Evolutionary conservation across 495 filamentous ascomycete species (phyloP).

Genomic region (Schizothecium vesticola): DNA sequence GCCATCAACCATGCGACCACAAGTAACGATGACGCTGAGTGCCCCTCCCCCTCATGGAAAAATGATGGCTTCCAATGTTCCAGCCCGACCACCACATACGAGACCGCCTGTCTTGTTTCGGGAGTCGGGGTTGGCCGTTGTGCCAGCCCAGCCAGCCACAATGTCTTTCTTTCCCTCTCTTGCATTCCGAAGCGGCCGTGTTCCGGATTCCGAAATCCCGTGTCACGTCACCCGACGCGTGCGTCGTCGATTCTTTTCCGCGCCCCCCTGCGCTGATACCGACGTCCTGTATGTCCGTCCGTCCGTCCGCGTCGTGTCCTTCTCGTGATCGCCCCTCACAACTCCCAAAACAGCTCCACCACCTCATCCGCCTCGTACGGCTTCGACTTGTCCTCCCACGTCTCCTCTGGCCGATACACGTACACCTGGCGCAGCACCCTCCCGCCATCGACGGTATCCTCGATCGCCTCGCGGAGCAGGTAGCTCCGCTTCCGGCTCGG

Average conservation of each 20-base stretch:
- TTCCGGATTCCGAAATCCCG: no score
- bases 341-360: slow-evolving; percentile 31
- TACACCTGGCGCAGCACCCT: slow-evolving; percentile 26
- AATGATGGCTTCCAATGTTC: background rate
- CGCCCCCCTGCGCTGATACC: no score
- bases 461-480: slow-evolving; percentile 14
- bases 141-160: background rate
- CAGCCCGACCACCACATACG: background rate
- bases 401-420: slow-evolving; percentile 14
- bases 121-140: background rate
- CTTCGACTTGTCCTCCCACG: background rate
- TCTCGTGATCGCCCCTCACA: background rate
- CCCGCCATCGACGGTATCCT: background rate
- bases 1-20: background rate
- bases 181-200: no score
- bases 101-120: background rate
- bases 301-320: no score
- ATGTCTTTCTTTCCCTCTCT: background rate
- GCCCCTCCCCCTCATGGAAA: background rate
- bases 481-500: slow-evolving; percentile 35
- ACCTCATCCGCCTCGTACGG: slow-evolving; percentile 25
- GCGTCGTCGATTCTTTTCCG: no score
- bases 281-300: no score
- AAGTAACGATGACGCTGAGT: background rate
- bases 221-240: no score